Evolutionary conservation across 306 rosid species (phyloP), one percentile per base, ranked within the genome.

Genomic region (Quercus robur): DNA sequence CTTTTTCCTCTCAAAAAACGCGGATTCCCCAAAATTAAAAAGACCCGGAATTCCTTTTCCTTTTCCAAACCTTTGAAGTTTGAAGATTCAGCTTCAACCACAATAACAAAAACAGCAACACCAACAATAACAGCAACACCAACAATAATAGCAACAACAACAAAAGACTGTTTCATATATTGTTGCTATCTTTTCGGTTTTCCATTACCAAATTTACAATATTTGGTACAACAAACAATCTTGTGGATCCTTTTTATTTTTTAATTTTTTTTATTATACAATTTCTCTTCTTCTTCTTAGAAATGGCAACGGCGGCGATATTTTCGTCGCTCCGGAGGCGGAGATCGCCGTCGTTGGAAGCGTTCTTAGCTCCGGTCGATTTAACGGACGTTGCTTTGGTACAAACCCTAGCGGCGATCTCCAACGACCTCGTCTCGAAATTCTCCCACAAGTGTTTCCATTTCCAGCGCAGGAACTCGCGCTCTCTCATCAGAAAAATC

Each of bases 361-460:
- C 92, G 1, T 93, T 94, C 79, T 78, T 94, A n/a, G 97, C 93
- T 9, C 99, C 99, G 75, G 99, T 94, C 56, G 93, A 93, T 87
- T 80, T 94, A 12, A 81, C 87, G 26, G 93, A 89, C 61, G 97
- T 87, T 0, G 87, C 97, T 4, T 85, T 94, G 51, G 86, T 94
- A 15, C 93, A 91, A 20, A 91, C 97, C 30, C 88, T 94, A 0
- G 81, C 86, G 4, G 23, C 90, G 3, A 91, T 94, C 9, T 86
- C 92, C 5, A 31, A 75, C 52, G 97, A 90, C 67, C 75, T 93
- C 25, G 88, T 86, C 0, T 86, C 91, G 1, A 86, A 93, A 23
- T 94, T 93, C 46, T 86, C 95, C 0, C 84, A 78, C 62, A 71
- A 77, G 10, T 20, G 75, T 2, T 91, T 90, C 83, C 80, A 70